Percentiles rank a stretch among this genome's conserved stretches.
These are phyloP conservation scores for Pseudodiploospora longispora DNA, from an alignment of 2,329 filamentous ascomycete genomes.

Conservation along the genomic window DNA sequence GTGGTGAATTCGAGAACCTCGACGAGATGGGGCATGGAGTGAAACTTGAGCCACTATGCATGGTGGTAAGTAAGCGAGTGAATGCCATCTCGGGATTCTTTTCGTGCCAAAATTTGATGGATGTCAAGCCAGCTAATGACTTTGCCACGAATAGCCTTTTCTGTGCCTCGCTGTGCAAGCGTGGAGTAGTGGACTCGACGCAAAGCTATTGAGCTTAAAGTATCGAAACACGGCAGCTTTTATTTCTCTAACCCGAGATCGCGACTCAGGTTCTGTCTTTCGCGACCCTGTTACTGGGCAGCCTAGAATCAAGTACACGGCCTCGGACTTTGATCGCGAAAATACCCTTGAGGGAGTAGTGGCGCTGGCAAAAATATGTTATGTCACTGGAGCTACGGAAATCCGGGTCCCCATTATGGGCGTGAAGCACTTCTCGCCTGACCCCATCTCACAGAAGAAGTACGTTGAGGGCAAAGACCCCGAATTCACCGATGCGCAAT, in stretches of 20 bases:
- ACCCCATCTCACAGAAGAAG: constrained; percentile 12
- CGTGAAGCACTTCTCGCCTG: constrained; percentile 52
- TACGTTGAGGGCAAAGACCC: constrained; percentile 19
- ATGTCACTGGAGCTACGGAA: constrained; percentile 71
- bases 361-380: constrained; percentile 67
- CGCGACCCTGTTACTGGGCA: constrained; percentile 60
- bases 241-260: constrained; percentile 68
- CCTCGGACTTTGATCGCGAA: constrained; percentile 62
- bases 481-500: constrained; percentile 50
- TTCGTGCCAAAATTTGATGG: background rate
- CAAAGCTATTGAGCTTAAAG: constrained; percentile 62
- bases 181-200: constrained; percentile 61
- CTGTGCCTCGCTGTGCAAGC: constrained; percentile 53
- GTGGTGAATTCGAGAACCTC: constrained; percentile 70
- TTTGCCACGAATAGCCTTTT: constrained; percentile 43
- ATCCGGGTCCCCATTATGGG: constrained; percentile 60
- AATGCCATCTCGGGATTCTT: too few species aligned
- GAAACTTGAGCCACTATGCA: constrained; percentile 70
- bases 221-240: constrained; percentile 62
- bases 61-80: constrained; percentile 43
- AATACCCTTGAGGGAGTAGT: constrained; percentile 65
- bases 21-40: constrained; percentile 73
- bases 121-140: background rate
- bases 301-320: constrained; percentile 60
- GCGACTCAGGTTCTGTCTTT: constrained; percentile 66